Evolutionary conservation across 345 rosid species (phyloP), one percentile per base, ranked within the genome.

Genomic region (Pugionium dolabratum): DNA sequence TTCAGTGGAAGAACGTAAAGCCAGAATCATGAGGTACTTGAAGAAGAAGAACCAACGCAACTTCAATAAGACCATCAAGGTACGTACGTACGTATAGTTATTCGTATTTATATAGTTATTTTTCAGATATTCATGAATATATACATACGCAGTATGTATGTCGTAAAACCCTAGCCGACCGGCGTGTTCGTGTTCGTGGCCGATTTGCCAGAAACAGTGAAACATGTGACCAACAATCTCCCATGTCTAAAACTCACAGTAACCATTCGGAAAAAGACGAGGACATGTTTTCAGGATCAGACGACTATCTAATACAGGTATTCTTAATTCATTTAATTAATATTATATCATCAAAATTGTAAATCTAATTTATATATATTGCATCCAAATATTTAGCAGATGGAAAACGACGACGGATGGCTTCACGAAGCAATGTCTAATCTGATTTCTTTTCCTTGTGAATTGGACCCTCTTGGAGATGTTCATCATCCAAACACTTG

Each of bases 61-160:
- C 79, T 89, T 91, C 59, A 91, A 87, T 69, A 91, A 91, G 79
- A 91, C 96, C 31, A 91, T 91, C 68, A 87, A 91, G 94, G 98
- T 91, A 18, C 46, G 30, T 39, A 45, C 2, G 5, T 6, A 45
- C 18, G 40, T 6, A 9, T 8, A 43, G 4, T 46, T 43, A 41
- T 41, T 41, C 4, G 28, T 47, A 3, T 9, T 35, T 59, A 42
- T 34, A 26, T 45, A 27, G 4, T 4, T 64, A 30, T n/a, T 34
- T 2, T 48, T 42, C 9, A 3, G 0, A 7, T 1, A 10, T 40
- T 2, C 7, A 40, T 7, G 2, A 7, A 7, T 4, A 3, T 37
- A 2, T 40, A 9, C 3, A 40, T 37, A 27, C 63, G 72, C 81
- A 91, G 96, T 92, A 92, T 68, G 90, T 90, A 26, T 92, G 98